Evolutionary conservation across 2,329 filamentous ascomycete genomes (phyloP).

Genomic region (Pseudogymnoascus sp.): DNA sequence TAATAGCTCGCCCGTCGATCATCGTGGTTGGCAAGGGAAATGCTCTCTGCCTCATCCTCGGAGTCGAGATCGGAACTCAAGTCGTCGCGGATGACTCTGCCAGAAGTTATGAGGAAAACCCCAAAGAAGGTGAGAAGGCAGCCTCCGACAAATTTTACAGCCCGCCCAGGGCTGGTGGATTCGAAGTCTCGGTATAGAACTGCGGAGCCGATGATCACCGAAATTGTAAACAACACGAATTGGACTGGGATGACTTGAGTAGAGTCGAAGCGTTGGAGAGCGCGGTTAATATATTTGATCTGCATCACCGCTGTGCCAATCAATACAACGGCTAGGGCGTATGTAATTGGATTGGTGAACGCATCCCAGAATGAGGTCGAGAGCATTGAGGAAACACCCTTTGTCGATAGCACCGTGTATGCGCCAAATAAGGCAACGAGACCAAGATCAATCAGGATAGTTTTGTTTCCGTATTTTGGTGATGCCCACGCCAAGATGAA

Average conservation of each 20-base stretch:
- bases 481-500: conserved; percentile 72
- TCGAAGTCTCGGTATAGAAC: conserved; percentile 94
- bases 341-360: conserved; percentile 86
- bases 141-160: conserved; percentile 78
- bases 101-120: conserved; percentile 94
- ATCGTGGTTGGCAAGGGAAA: conserved; percentile 49
- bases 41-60: conserved; percentile 56
- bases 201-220: conserved; percentile 88
- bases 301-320: conserved; percentile 86
- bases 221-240: conserved; percentile 93
- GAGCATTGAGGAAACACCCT: conserved; percentile 89
- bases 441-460: conserved; percentile 84
- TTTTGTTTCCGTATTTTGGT: conserved; percentile 71
- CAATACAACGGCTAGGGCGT: conserved; percentile 71
- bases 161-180: conserved; percentile 62
- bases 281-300: conserved; percentile 89
- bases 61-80: conserved; percentile 48
- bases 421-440: conserved; percentile 91
- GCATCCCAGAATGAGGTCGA: conserved; percentile 84
- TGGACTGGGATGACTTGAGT: conserved; percentile 97
- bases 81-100: conserved; percentile 51
- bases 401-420: conserved; percentile 94
- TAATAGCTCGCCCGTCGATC: conserved; percentile 14
- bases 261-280: conserved; percentile 86
- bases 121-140: conserved; percentile 90